Evolutionary conservation across 129 eudicot species (phyloP).

Genomic region (Rutidosis leptorrhynchoides): DNA sequence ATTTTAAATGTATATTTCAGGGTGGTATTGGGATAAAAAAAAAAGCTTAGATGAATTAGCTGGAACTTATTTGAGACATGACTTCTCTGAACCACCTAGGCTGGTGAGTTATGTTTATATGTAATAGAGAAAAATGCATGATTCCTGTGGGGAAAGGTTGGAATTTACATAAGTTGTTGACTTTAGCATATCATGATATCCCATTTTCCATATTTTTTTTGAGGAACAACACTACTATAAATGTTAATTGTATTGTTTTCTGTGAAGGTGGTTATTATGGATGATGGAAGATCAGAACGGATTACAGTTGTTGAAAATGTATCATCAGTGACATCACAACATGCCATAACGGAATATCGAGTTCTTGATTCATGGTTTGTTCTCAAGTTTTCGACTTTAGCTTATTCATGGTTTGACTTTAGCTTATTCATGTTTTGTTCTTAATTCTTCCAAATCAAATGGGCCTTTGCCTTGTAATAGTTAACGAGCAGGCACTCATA

Average conservation of each 20-base stretch:
- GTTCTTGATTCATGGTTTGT: slow-evolving; percentile 72
- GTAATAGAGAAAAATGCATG: no score
- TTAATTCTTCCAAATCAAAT: not conserved
- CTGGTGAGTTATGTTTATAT: slow-evolving; percentile 59
- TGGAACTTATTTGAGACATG: slow-evolving; percentile 71
- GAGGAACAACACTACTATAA: not conserved
- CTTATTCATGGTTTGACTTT: no score
- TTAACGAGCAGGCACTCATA: not conserved
- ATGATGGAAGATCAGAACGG: slow-evolving; percentile 81
- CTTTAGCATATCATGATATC: no score
- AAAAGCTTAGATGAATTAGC: slow-evolving; percentile 92
- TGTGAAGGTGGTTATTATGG: slow-evolving; percentile 78
- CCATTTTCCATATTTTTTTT: slow-evolving; percentile 3
- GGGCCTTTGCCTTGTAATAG: not conserved
- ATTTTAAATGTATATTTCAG: slow-evolving; percentile 37
- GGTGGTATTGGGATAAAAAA: slow-evolving; percentile 88
- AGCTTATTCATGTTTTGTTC: no score
- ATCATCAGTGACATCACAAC: slow-evolving; percentile 52
- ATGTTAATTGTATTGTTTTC: not conserved
- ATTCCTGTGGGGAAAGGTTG: slow-evolving; percentile 81
- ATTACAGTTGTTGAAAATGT: slow-evolving; percentile 62
- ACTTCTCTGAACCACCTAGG: slow-evolving; percentile 70
- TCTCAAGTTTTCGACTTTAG: no score
- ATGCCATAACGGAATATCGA: slow-evolving; percentile 83
- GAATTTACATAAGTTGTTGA: slow-evolving; percentile 6